Conservation (phyloP, 2,329 filamentous ascomycete genomes). For the Fusarium multiceps region DNA sequence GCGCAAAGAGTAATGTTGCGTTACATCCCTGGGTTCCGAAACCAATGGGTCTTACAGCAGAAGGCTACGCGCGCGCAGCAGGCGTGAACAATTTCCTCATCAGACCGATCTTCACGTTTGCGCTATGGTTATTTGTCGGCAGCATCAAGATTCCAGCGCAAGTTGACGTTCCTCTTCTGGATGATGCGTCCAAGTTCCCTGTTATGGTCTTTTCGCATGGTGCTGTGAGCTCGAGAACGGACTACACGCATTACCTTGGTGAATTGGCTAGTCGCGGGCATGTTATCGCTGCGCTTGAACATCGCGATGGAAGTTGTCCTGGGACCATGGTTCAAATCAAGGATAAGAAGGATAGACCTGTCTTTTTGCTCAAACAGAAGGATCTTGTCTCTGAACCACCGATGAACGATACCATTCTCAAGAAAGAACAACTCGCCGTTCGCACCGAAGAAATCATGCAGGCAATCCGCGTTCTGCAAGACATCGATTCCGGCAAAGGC, state of each 20-base stretch:
- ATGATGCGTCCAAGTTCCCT: constrained; percentile 50
- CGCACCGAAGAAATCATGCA: constrained; percentile 63
- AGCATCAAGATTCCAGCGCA: constrained; percentile 59
- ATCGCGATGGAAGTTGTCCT: constrained; percentile 64
- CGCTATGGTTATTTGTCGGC: constrained; percentile 57
- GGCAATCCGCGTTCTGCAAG: constrained; percentile 54
- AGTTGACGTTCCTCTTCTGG: constrained; percentile 58
- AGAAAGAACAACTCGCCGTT: constrained; percentile 60
- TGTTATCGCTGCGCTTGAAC: constrained; percentile 62
- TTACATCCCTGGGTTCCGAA: constrained; percentile 59
- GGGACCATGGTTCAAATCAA: constrained; percentile 55
- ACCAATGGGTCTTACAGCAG: constrained; percentile 57
- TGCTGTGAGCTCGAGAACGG: constrained; percentile 61
- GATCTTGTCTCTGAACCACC: constrained; percentile 49
- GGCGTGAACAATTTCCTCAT: constrained; percentile 57
- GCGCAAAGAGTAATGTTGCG: constrained; percentile 27
- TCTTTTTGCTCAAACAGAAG: constrained; percentile 51
- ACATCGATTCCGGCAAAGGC: constrained; percentile 56
- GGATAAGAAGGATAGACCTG: constrained; percentile 45
- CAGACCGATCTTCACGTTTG: constrained; percentile 56
- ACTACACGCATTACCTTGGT: constrained; percentile 64
- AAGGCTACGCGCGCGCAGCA: constrained; percentile 60
- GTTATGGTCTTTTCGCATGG: constrained; percentile 65
- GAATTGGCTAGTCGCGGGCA: constrained; percentile 62
- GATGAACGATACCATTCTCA: constrained; percentile 54